phyloP scores from a whole-genome alignment of 495 filamentous ascomycete genomes.

The Trichocladium uniseriatum region DNA sequence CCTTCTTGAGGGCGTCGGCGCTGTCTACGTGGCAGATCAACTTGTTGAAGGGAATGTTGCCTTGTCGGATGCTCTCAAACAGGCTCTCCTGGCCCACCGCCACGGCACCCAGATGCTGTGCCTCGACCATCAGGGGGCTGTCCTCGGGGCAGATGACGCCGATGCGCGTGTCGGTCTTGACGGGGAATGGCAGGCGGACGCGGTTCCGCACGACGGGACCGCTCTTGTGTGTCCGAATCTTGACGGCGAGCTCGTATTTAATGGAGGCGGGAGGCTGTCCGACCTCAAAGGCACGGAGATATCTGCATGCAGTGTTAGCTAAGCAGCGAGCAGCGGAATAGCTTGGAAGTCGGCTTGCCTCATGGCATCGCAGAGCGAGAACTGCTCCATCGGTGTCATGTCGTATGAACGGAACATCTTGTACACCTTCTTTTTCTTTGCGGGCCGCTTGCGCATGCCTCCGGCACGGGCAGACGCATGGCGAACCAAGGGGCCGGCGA shows the following conservation, averaged over 20 bases:
- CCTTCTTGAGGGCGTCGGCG: slow-evolving; percentile 61
- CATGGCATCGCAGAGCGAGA: slow-evolving; percentile 85
- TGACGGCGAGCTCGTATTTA: slow-evolving; percentile 85
- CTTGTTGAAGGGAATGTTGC: slow-evolving; percentile 74
- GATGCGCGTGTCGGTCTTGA: slow-evolving; percentile 75
- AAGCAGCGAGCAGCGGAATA: neutral
- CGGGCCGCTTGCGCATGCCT: slow-evolving; percentile 36
- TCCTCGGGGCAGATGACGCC: slow-evolving; percentile 80
- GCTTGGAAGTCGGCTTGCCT: slow-evolving; percentile 44
- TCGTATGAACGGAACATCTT: slow-evolving; percentile 52
- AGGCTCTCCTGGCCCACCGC: slow-evolving; percentile 78
- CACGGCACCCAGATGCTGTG: slow-evolving; percentile 63
- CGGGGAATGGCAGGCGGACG: slow-evolving; percentile 78
- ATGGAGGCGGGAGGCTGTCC: slow-evolving; percentile 57
- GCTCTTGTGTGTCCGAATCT: slow-evolving; percentile 68
- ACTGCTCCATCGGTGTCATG: slow-evolving; percentile 54
- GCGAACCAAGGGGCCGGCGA: slow-evolving; percentile 25
- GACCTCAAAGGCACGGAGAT: slow-evolving; percentile 85
- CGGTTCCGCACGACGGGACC: slow-evolving; percentile 79
- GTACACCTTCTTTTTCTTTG: slow-evolving; percentile 53
- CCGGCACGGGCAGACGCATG: slow-evolving; percentile 30
- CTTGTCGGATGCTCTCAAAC: slow-evolving; percentile 67
- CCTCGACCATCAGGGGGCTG: slow-evolving; percentile 57
- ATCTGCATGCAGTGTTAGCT: slow-evolving; percentile 67
- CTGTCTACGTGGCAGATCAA: slow-evolving; percentile 79